Evolutionary conservation across 2,329 filamentous ascomycete genomes (phyloP).

Genomic region (Hymenoscyphus scutula): DNA sequence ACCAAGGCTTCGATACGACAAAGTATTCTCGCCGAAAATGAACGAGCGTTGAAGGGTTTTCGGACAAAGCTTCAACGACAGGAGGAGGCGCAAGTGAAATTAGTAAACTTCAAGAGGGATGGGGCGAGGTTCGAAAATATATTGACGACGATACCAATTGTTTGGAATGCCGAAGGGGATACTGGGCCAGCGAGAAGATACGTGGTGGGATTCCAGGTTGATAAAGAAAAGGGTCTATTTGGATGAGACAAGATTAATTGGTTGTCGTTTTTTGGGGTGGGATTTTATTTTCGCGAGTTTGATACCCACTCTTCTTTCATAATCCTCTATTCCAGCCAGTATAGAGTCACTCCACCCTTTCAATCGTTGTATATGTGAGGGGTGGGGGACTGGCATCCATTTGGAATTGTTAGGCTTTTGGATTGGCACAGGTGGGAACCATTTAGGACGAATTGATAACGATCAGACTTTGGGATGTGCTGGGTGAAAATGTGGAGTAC

Average conservation of each 20-base stretch:
- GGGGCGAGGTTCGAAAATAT: background rate
- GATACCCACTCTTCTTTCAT: conserved; percentile 2
- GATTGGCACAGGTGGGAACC: too few relatives aligned
- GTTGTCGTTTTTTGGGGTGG: background rate
- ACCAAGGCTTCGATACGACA: conserved; percentile 59
- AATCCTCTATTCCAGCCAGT: too few relatives aligned
- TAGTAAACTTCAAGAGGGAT: background rate
- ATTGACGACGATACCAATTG: conserved; percentile 8
- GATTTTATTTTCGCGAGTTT: background rate
- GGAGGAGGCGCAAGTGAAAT: background rate
- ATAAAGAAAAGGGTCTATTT: conserved; percentile 1
- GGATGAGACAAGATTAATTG: background rate
- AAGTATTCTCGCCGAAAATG: conserved; percentile 80
- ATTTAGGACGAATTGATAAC: too few relatives aligned
- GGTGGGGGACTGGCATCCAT: too few relatives aligned
- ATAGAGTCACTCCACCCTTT: too few relatives aligned
- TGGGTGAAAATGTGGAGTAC: too few relatives aligned
- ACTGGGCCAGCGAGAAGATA: conserved; percentile 1
- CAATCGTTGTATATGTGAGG: too few relatives aligned
- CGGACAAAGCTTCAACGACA: background rate
- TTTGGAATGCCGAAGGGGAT: background rate
- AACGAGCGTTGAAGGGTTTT: conserved; percentile 61
- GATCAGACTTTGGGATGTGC: too few relatives aligned
- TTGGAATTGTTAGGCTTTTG: too few relatives aligned
- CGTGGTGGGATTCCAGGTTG: conserved; percentile 10